Base-by-base conservation (phyloP, 345 rosid genomes). In the Eucalyptus sideroxylon region DNA sequence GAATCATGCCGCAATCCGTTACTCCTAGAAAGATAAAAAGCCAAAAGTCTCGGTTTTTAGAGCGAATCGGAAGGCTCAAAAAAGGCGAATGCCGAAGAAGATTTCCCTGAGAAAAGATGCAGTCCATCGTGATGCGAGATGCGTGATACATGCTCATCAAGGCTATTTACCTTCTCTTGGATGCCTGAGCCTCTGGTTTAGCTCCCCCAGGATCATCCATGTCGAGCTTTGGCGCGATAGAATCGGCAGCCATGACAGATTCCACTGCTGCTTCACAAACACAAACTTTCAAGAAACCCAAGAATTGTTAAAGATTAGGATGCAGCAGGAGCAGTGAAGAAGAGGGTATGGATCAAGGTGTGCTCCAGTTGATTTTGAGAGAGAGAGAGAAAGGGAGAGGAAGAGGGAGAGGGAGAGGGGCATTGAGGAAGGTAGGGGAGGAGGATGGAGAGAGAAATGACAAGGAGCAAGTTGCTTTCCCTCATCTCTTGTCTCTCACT, bases 101-200 rank as follows among this genome's bases (percentile, higher is more conserved):
- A 3, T 19, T 37, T 37, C 45, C 82, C 45, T 34, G 44, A 6
- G 4, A 72, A 67, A 9, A 72, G 42, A 21, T 40, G 85, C 85
- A 40, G 30, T 40, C 85, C 0, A 44, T 77, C 85, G 0, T 6
- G 85, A 40, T 4, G 83, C 83, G 1, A 1, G 83, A 40, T 4
- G 83, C 83, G 1, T 4, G 69, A 27, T 56, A 5, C 83, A 6
- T 56, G 30, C 47, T 40, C 85, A 40, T 40, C 85, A 21, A 40
- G 47, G 24, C 85, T 21, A 44, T 34, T 87, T 88, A 95, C 96
- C 96, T 94, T 86, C 92, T 95, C 90, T 94, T 94, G 65, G 95
- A 91, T 87, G 95, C 87, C 89, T 88, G 97, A 88, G 91, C 82
- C 88, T 91, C 93, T 87, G 90, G 88, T 86, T 90, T 91, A 85